Percentiles rank a stretch among this genome's conserved stretches.
Evolutionary conservation across 106 monocot species (phyloP).

Genomic region (Xerophyta viscosa): DNA sequence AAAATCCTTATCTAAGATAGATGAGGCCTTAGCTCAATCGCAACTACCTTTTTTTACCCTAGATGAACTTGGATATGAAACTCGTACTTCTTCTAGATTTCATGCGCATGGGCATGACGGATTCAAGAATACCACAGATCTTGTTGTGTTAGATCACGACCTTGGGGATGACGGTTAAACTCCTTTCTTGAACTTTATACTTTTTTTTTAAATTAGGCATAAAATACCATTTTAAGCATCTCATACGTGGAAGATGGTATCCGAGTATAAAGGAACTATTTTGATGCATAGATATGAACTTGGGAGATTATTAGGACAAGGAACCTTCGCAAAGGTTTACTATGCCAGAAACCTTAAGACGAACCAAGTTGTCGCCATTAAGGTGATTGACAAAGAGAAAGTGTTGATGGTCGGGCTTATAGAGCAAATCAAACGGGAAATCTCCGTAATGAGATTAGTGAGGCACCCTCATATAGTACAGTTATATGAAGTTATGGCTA

Average conservation of each 20-base stretch:
- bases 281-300: slow-evolving; percentile 38
- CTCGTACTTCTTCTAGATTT: neutral
- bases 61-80: slow-evolving; percentile 12
- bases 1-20: slow-evolving; percentile 21
- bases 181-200: neutral
- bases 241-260: slow-evolving; percentile 10
- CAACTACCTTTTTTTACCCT: slow-evolving; percentile 8
- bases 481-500: slow-evolving; percentile 46
- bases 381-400: slow-evolving; percentile 50
- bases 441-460: slow-evolving; percentile 39
- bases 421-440: slow-evolving; percentile 43
- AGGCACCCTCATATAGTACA: slow-evolving; percentile 34
- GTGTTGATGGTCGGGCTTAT: slow-evolving; percentile 36
- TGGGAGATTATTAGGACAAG: slow-evolving; percentile 34
- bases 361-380: slow-evolving; percentile 33
- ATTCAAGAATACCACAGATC: slow-evolving; percentile 1
- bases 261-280: slow-evolving; percentile 23
- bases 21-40: slow-evolving; percentile 7
- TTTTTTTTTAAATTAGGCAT: neutral
- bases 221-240: neutral
- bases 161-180: slow-evolving; percentile 29
- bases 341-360: slow-evolving; percentile 25
- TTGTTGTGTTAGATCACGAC: slow-evolving; percentile 15
- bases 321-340: slow-evolving; percentile 44
- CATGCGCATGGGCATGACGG: neutral